Evolutionary conservation across 768 basidiomycete genomes (phyloP), one percentile per base, ranked within the genome.

Genomic region (Hypholoma sublateritium): DNA sequence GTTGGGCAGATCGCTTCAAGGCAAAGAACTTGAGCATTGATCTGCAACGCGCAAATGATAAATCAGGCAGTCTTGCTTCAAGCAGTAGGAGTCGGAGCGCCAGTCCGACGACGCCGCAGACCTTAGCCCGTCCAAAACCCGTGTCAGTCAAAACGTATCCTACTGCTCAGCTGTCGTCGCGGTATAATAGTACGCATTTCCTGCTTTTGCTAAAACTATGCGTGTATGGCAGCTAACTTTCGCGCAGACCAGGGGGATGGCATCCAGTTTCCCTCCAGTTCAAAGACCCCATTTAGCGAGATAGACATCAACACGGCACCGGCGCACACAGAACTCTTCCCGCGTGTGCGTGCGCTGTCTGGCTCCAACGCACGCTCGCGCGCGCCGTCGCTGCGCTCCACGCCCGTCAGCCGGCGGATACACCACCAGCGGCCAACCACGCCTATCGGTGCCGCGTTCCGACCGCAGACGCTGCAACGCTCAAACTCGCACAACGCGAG

Each of bases 1-100:
- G 82, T 53, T 80, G 79, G 77, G 72, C 77, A 22, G 75, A 66
- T 54, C 70, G 71, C 25, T 75, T 77, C 48, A 65, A 63, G 49
- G 63, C 72, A 62, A 63, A 58, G 52, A 65, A 67, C 34, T 22
- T 56, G 25, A 46, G 46, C 21, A 56, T 56, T 17, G 25, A 43
- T n/a, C 22, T 56, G 19, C 48, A 51, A 64, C 50, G 55, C 17
- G 42, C 44, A 12, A 59, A 61, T 16, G 58, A 53, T 46, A 57
- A 59, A 19, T 52, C 22, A 45, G 46, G 36, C 47, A 57, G 32
- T 37, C 45, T 17, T 46, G 34, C 50, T 4, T 17, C 50, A 44
- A 49, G 25, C 36, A 61, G 41, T 49, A 50, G 22, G 50, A 68
- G 65, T 42, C 61, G 61, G 59, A 67, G 65, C 45, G 54, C 67